Conservation (phyloP, 2,329 filamentous ascomycete species). For the Nothophaeocryptopus gaeumannii region DNA sequence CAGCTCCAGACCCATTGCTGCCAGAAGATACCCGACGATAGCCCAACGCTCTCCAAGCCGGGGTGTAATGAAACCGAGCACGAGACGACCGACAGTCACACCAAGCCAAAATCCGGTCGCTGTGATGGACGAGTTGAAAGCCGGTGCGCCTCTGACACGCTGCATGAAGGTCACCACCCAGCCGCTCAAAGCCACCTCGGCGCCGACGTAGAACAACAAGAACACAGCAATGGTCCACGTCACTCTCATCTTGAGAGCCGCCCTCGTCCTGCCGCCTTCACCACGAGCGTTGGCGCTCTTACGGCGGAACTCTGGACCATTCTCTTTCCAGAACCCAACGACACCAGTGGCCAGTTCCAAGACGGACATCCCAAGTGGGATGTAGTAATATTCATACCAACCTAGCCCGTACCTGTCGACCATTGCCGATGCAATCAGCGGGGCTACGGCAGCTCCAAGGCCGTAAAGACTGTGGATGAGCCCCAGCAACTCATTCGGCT, state of each 20-base stretch:
- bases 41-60: constrained; percentile 20
- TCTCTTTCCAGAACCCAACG: constrained; percentile 7
- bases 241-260: constrained; percentile 9
- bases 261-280: constrained; percentile 8
- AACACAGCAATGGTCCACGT: constrained; percentile 15
- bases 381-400: constrained; percentile 71
- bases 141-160: constrained; percentile 6
- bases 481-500: constrained; percentile 68
- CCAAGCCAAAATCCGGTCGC: constrained; percentile 23
- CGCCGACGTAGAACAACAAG: constrained; percentile 14
- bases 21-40: constrained; percentile 13
- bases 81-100: constrained; percentile 17
- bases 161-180: constrained; percentile 20
- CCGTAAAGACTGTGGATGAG: constrained; percentile 69
- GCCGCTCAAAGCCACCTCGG: constrained; percentile 14
- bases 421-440: constrained; percentile 67
- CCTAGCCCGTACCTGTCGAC: constrained; percentile 56
- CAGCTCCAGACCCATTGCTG: constrained; percentile 19
- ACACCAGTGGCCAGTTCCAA: constrained; percentile 5
- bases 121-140: constrained; percentile 19
- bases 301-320: constrained; percentile 3
- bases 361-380: constrained; percentile 34
- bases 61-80: constrained; percentile 20
- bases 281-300: constrained; percentile 8
- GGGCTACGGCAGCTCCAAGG: constrained; percentile 63